Evolutionary conservation across 306 rosid species (phyloP).

Genomic region (Betula pendula): DNA sequence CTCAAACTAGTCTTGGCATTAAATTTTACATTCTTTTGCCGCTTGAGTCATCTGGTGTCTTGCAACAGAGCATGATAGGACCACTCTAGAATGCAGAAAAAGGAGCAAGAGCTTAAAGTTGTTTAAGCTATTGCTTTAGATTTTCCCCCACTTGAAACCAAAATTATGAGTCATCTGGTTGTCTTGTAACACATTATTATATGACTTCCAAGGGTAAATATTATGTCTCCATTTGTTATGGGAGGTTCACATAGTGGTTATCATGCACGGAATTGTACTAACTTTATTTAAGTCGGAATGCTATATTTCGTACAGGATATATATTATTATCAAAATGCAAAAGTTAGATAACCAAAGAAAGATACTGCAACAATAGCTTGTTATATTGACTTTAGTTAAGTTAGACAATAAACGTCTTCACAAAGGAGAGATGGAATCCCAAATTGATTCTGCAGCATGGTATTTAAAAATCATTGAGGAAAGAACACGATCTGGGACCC

Average conservation of each 20-base stretch:
- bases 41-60: neutral
- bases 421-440: neutral
- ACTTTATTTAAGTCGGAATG: neutral
- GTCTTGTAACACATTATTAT: neutral
- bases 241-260: neutral
- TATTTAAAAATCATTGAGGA: neutral
- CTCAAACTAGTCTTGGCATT: neutral
- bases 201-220: neutral
- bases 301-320: neutral
- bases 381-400: neutral
- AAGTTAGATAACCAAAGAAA: neutral
- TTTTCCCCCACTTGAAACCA: neutral
- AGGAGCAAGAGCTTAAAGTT: neutral
- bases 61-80: neutral
- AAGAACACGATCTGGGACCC: neutral
- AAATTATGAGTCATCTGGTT: neutral
- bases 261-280: neutral
- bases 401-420: neutral
- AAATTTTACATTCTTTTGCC: neutral
- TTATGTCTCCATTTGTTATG: neutral
- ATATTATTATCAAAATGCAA: neutral
- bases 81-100: neutral
- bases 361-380: neutral
- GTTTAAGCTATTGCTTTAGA: neutral
- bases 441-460: neutral